phyloP scores from a whole-genome alignment of 83 land plant species.

The Picea engelmannii region DNA sequence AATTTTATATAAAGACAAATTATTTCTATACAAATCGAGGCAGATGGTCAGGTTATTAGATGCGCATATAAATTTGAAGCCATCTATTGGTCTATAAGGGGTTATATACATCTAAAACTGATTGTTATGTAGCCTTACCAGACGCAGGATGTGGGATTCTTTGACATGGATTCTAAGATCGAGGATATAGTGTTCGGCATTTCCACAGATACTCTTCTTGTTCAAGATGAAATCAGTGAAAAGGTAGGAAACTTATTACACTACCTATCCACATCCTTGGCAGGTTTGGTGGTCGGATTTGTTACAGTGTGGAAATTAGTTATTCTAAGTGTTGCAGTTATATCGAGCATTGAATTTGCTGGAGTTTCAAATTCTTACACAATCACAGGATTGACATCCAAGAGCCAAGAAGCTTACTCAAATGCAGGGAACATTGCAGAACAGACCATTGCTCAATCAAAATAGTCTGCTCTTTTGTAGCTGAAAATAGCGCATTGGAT shows the following conservation, averaged over 20 bases:
- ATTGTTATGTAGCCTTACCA: too few species aligned
- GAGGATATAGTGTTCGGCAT: slow-evolving; percentile 83
- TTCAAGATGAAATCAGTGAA: slow-evolving; percentile 95
- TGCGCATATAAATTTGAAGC: too few species aligned
- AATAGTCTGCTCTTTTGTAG: slow-evolving; percentile 86
- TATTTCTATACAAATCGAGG: too few species aligned
- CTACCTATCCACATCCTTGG: slow-evolving; percentile 76
- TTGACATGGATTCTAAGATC: slow-evolving; percentile 83
- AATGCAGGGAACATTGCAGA: slow-evolving; percentile 83
- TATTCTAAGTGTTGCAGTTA: slow-evolving; percentile 73
- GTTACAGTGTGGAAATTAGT: slow-evolving; percentile 78
- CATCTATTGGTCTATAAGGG: too few species aligned
- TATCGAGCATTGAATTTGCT: slow-evolving; percentile 82
- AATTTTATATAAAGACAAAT: too few species aligned
- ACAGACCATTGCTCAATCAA: slow-evolving; percentile 81
- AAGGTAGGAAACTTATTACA: slow-evolving; percentile 91
- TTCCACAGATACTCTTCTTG: slow-evolving; percentile 81
- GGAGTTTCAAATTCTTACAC: slow-evolving; percentile 81
- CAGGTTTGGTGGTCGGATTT: slow-evolving; percentile 84
- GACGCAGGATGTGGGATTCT: slow-evolving; percentile 89
- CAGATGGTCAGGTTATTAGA: too few species aligned
- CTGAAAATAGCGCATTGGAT: slow-evolving; percentile 66
- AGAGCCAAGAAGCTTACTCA: slow-evolving; percentile 85
- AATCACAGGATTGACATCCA: slow-evolving; percentile 73
- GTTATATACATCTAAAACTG: too few species aligned